Evolutionary conservation across 305 asterid genomes (phyloP), one percentile per base, ranked within the genome.

Genomic region (Fraxinus sp.): DNA sequence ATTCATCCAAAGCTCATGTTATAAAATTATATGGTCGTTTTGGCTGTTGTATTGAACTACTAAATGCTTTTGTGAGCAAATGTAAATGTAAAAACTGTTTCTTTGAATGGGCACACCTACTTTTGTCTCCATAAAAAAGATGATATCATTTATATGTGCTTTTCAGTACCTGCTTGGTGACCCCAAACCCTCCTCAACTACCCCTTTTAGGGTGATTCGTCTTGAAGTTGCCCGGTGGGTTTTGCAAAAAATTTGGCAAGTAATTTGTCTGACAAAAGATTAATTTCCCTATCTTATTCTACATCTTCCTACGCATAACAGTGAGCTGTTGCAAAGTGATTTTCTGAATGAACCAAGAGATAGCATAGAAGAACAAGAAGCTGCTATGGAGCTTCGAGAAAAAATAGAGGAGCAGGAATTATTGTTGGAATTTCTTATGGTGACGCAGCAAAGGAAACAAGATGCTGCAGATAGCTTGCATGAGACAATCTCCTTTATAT

Each of bases 291-390:
- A 76, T 80, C 82, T 85, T 74, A 86, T 76, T 62, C 49, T 77
- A 30, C 75, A 57, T 59, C 28, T 18, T 59, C 20, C 74, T 64
- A 41, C 78, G 66, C 79, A 57, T 66, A 70, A 52, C 90, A 97
- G 99, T 80, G 98, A 92, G 81, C 83, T 97, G 86, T 76, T 93
- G 94, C 90, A 92, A 89, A 97, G 99, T 76, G 97, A 93, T 80
- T 95, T 97, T 84, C 89, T 97, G 78, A 94, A 86, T 81, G 97
- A 90, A 81, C 98, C 97, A 57, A 92, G 93, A 88, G 90, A 90
- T 36, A 94, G 89, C 66, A 83, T 97, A 80, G 95, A 94, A 86
- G 97, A 94, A 76, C 94, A 97, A 49, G 94, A 92, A 88, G 95
- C 95, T 68, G 97, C 97, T 11, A 90, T 91, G 84, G 94, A 91